A percentile compares a stretch with the other conserved stretches of the same genome.
These are phyloP conservation scores for Nectriaceae sp. DNA, from an alignment of 2,329 filamentous ascomycete species.

Conservation along the genomic window DNA sequence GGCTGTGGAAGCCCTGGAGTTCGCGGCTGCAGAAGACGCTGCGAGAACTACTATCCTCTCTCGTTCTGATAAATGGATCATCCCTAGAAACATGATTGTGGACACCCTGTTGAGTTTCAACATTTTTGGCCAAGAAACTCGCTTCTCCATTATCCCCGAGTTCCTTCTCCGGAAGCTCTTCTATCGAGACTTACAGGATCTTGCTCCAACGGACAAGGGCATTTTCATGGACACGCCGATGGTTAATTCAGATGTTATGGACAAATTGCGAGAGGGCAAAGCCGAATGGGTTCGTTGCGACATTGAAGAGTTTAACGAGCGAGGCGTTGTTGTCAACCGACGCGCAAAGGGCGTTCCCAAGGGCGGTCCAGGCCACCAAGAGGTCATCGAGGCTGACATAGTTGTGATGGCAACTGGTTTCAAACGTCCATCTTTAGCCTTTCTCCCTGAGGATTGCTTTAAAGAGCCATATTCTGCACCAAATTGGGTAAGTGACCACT, in stretches of 20 bases:
- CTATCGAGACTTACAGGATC: conserved; percentile 76
- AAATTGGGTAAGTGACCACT: conserved; percentile 58
- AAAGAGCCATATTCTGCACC: conserved; percentile 73
- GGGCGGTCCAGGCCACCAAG: conserved; percentile 69
- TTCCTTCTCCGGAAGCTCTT: conserved; percentile 74
- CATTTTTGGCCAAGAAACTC: conserved; percentile 75
- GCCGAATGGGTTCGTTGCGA: conserved; percentile 83
- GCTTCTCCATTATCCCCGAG: conserved; percentile 78
- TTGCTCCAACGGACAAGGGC: conserved; percentile 69
- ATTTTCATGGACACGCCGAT: conserved; percentile 85
- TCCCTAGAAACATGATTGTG: conserved; percentile 75
- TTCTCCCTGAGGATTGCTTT: conserved; percentile 75
- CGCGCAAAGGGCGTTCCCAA: conserved; percentile 73
- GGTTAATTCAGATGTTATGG: conserved; percentile 81
- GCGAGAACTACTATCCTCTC: conserved; percentile 72
- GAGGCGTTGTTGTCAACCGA: conserved; percentile 70
- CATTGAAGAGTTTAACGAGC: conserved; percentile 64
- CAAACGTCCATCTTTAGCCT: conserved; percentile 70
- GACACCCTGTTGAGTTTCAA: conserved; percentile 76
- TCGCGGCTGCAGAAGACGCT: conserved; percentile 67
- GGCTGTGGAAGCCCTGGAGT: conserved; percentile 82
- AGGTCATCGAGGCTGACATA: conserved; percentile 71
- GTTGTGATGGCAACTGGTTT: conserved; percentile 85
- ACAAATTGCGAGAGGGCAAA: conserved; percentile 69
- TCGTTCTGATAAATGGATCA: conserved; percentile 84